These are phyloP conservation scores for Cucurbita argyrosperma DNA, from an alignment of 306 rosid species.

Conservation along the genomic window DNA sequence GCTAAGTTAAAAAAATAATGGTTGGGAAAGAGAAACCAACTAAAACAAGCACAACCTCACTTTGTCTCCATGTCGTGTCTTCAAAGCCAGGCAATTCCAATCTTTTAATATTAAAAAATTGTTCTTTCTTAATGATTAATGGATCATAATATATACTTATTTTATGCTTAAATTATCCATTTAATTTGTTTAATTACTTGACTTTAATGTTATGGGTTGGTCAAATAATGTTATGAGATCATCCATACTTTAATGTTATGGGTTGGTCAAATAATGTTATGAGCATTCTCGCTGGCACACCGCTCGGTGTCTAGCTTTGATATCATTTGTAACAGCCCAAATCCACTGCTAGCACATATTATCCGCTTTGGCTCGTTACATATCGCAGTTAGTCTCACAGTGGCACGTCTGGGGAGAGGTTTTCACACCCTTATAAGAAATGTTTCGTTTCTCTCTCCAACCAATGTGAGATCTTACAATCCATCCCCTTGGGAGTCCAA, in stretches of 20 bases:
- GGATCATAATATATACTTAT: background rate
- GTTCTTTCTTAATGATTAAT: background rate
- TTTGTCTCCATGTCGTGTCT: background rate
- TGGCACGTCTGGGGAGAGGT: too few relatives aligned
- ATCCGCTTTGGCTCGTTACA: too few relatives aligned
- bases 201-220: background rate
- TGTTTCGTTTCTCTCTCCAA: too few relatives aligned
- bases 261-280: too few relatives aligned
- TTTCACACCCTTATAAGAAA: too few relatives aligned
- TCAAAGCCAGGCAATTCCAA: background rate
- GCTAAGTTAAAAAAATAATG: background rate
- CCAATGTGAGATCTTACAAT: too few relatives aligned
- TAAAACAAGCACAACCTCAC: background rate
- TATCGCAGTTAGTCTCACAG: too few relatives aligned
- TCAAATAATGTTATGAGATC: background rate
- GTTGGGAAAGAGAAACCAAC: background rate
- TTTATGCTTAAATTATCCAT: conserved; percentile 7
- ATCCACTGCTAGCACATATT: too few relatives aligned
- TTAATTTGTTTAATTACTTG: background rate
- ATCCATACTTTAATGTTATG: too few relatives aligned
- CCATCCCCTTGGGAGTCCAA: accelerated
- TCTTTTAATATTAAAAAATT: background rate
- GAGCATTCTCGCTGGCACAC: too few relatives aligned
- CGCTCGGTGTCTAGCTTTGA: too few relatives aligned
- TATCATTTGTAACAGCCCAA: too few relatives aligned